Evolutionary conservation across 495 filamentous ascomycete genomes (phyloP), one percentile per base, ranked within the genome.

Genomic region (Penicillium cinerascens): DNA sequence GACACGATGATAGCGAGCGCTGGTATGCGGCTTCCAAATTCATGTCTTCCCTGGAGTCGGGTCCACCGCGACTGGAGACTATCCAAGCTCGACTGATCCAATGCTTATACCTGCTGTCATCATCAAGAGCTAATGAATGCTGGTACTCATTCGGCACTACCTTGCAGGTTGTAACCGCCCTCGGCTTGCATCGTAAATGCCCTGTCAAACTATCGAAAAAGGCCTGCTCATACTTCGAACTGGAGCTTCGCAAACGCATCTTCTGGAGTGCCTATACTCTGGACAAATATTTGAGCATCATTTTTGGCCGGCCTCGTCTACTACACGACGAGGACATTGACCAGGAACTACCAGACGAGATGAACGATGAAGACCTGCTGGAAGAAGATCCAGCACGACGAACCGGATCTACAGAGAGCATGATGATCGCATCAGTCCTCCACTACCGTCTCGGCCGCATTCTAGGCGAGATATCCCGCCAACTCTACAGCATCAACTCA

Each of bases 181-280:
- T 78, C 16, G 75, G 75, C 4, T 35, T 78, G 15, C 75, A 78
- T 54, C 60, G 75, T 17, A 73, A 63, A 52, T 62, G 47, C 43
- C 58, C 65, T 0, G 60, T 63, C 10, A 75, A 71, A 39, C 36
- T 58, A 1, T 60, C 60, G 7, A 70, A 65, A 37, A 67, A 60
- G 4, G 64, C 64, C 18, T 63, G 54, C 20, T 62, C 66, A 4
- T 71, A 68, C 47, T 47, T 75, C 18, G 71, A 76, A 46, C 51
- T 70, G 42, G 71, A 76, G 29, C 52, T 75, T 1, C 70, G 72
- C 7, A 82, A 80, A 49, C 76, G 81, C 4, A 76, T 78, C 5
- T 81, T 85, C 22, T 84, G 80, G 80, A 75, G 76, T 33, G 76
- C 72, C 2, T 82, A 80, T 54, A 74, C 75, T 22, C 54, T 84